Percentiles rank a stretch among this genome's conserved stretches.
phyloP scores from a whole-genome alignment of 495 filamentous ascomycete species.

The Talaromyces liani region DNA sequence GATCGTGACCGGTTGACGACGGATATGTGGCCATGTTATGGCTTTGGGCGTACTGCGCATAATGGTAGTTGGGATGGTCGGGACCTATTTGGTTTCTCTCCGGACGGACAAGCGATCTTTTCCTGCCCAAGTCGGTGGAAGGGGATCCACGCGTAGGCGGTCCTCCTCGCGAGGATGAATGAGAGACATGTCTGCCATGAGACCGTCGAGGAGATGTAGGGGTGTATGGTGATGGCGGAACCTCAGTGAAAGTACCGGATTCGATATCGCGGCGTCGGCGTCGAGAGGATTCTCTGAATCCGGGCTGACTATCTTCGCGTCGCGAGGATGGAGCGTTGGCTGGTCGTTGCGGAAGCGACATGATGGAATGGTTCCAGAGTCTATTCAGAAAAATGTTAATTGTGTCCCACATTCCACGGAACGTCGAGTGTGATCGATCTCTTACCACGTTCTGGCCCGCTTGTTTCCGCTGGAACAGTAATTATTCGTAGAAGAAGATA shows the following conservation, averaged over 20 bases:
- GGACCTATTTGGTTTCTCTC: slow-evolving; percentile 74
- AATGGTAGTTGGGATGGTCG: slow-evolving; percentile 90
- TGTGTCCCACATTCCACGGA: not conserved
- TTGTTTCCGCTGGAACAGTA: not conserved
- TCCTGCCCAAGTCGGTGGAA: slow-evolving; percentile 43
- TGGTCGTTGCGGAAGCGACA: slow-evolving; percentile 65
- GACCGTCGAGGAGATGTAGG: slow-evolving; percentile 14
- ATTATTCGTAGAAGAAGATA: not conserved
- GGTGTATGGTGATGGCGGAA: slow-evolving; percentile 26
- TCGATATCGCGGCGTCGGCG: slow-evolving; percentile 65
- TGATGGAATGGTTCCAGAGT: slow-evolving; percentile 17
- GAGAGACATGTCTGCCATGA: slow-evolving; percentile 27
- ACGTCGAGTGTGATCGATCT: not conserved
- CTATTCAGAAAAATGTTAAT: not conserved
- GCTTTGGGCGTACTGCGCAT: slow-evolving; percentile 77
- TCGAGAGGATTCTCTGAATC: slow-evolving; percentile 62
- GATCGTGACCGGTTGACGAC: slow-evolving; percentile 87
- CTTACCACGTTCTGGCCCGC: not conserved
- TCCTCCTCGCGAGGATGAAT: slow-evolving; percentile 19
- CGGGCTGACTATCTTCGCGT: slow-evolving; percentile 45
- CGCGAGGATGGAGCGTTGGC: slow-evolving; percentile 45
- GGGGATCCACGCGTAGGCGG: not conserved
- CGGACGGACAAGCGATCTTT: slow-evolving; percentile 78
- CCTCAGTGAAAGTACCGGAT: slow-evolving; percentile 46
- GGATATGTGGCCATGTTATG: slow-evolving; percentile 77